These are phyloP conservation scores for Colletotrichum salicis DNA, from an alignment of 2,329 filamentous ascomycete genomes.

Conservation along the genomic window DNA sequence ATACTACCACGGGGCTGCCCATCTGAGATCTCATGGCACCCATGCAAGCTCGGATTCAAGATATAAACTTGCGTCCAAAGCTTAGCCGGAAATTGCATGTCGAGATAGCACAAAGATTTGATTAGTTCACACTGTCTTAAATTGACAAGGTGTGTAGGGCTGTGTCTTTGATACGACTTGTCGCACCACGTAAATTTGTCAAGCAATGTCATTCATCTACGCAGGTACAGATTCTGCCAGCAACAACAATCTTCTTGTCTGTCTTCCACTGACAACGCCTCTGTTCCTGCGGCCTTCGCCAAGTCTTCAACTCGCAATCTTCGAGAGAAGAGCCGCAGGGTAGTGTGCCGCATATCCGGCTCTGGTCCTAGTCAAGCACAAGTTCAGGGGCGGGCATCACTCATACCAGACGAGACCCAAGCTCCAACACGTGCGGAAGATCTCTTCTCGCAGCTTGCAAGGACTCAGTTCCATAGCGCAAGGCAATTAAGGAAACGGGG, in stretches of 20 bases:
- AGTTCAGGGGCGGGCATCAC: neutral
- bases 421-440: neutral
- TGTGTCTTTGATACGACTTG: neutral
- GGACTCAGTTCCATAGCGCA: no score
- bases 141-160: no score
- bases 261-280: neutral
- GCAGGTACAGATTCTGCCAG: neutral
- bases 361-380: slow-evolving; percentile 11
- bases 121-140: no score
- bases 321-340: neutral
- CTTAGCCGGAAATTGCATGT: neutral
- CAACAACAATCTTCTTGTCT: neutral
- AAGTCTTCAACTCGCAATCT: neutral
- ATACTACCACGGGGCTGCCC: neutral
- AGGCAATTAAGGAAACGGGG: neutral
- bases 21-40: no score
- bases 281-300: neutral
- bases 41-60: neutral
- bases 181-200: neutral
- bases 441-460: neutral
- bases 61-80: neutral
- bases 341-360: slow-evolving; percentile 10
- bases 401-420: neutral
- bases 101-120: neutral
- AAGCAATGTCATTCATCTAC: neutral